A percentile compares a stretch with the other conserved stretches of the same genome.
Evolutionary conservation across 192 early-diverging fungal genomes (phyloP).

Genomic region (Phycomyces blakesleeanus): DNA sequence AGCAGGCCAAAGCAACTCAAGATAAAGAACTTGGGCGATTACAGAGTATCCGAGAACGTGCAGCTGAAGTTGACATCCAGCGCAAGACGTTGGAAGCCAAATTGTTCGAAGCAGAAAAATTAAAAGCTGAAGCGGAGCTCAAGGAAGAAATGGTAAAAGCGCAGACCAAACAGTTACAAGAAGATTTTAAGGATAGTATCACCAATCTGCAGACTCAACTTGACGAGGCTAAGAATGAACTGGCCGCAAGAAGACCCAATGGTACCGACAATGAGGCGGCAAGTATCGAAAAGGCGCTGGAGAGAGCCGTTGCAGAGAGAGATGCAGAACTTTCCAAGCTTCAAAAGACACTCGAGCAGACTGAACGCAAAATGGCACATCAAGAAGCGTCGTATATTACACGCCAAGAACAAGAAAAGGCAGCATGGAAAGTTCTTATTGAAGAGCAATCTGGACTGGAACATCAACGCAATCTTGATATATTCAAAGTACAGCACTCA

Average conservation of each 20-base stretch:
- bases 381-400: neutral
- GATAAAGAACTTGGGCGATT: neutral
- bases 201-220: neutral
- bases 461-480: neutral
- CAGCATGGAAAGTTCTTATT: neutral
- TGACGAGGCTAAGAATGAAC: neutral
- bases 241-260: neutral
- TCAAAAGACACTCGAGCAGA: slow-evolving; percentile 1
- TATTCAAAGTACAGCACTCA: slow-evolving; percentile 1
- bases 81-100: neutral
- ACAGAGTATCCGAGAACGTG: neutral
- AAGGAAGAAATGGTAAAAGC: neutral
- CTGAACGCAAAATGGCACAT: neutral
- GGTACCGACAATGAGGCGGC: neutral
- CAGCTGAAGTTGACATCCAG: neutral
- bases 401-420: slow-evolving; percentile 3
- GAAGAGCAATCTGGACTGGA: neutral
- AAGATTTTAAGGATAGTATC: neutral
- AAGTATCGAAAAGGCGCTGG: slow-evolving; percentile 1
- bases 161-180: neutral
- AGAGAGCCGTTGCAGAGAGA: slow-evolving; percentile 8
- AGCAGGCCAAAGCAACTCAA: neutral
- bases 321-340: slow-evolving; percentile 12
- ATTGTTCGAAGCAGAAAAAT: neutral
- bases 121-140: neutral